Conservation (phyloP, 2,329 filamentous ascomycete genomes). For the Neopestalotiopsis rosae region DNA sequence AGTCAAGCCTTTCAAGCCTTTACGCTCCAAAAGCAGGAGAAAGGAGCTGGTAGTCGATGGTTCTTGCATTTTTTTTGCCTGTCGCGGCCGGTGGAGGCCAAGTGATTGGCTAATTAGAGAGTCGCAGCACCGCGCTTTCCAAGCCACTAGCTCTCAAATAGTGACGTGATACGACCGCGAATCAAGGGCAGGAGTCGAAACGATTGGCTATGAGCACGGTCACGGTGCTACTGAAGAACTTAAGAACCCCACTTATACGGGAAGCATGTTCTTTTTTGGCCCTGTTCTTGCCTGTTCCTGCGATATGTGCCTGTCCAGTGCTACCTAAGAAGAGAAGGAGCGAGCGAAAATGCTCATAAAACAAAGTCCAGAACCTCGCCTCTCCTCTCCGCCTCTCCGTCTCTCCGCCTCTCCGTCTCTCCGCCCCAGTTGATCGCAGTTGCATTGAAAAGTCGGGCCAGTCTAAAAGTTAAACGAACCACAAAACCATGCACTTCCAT, state of each 20-base stretch:
- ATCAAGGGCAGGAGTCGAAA: neutral
- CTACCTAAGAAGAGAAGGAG: neutral
- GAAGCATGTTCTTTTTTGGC: neutral
- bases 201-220: neutral
- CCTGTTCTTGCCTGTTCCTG: neutral
- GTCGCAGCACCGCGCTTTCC: neutral
- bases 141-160: neutral
- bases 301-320: neutral
- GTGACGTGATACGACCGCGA: neutral
- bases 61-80: neutral
- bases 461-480: neutral
- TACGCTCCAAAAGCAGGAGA: no score
- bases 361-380: neutral
- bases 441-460: neutral
- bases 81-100: neutral
- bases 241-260: neutral
- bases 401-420: neutral
- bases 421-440: neutral
- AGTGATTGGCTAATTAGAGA: neutral
- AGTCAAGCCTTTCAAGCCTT: no score
- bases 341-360: neutral
- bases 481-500: neutral
- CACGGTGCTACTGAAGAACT: neutral
- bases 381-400: neutral
- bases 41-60: no score